Base-by-base conservation (phyloP, 1,284 basidiomycete genomes). In the Ganoderma leucocontextum region DNA sequence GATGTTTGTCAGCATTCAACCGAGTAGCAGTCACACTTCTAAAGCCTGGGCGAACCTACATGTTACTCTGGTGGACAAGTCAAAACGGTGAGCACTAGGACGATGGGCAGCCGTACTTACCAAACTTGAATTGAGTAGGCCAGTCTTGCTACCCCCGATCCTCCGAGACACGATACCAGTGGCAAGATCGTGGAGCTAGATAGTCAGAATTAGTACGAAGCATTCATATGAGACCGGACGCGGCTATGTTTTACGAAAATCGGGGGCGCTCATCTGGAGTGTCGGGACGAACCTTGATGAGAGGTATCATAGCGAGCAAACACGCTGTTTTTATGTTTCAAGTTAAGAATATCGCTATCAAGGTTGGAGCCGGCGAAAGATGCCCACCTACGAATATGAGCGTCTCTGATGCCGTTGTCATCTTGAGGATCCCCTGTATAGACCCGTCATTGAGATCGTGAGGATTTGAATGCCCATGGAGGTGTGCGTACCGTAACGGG, bases 121-220 rank as follows among this genome's bases (percentile, higher is more conserved):
- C 86, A 96, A 84, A 70, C 92, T 96, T 15, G 93, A 94, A 74
- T 95, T 95, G 53, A 95, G 80, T 41, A 96, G 82, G 17, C 93
- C 94, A 0, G 92, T 90, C 71, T 90, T 90, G 1, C 92, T 86
- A 62, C 95, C 94, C 12, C 95, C 92, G 36, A 93, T 86, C 57
- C 91, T 87, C 29, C 91, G 78, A 1, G 94, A 88, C 5, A 96
- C 82, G 67, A 95, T 92, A 72, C 89, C 86, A 0, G 93, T 96
- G 0, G 89, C 88, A 66, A 95, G 86, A 68, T 96, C 95, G 65
- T 97, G 91, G 47, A 97, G 82, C 85, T 92, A 64, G 38, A n/a
- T 60, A 41, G 53, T 13, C 52, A 8, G 52, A 57, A 57, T 61
- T 33, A 47, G 60, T 4, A 44, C 29, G 19, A 13, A n/a, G 39